phyloP scores from a whole-genome alignment of 805 yeast genomes.

The Metschnikowia sp. region DNA sequence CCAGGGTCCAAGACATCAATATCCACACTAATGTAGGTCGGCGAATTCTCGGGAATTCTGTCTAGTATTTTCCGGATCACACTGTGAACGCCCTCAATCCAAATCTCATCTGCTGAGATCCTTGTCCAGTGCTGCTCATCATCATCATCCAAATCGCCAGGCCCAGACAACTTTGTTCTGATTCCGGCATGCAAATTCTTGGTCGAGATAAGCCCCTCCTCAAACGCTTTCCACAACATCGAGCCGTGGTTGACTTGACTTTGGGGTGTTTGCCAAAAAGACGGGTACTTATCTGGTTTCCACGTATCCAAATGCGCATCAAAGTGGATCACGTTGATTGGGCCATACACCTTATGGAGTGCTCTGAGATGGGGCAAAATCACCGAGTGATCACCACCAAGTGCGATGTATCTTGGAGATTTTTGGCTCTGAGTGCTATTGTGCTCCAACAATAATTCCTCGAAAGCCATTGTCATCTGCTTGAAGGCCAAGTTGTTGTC shows the following conservation, averaged over 20 bases:
- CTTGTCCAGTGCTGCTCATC: constrained; percentile 64
- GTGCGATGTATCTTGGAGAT: constrained; percentile 53
- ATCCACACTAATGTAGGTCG: constrained; percentile 78
- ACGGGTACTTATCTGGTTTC: constrained; percentile 69
- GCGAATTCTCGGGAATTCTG: constrained; percentile 57
- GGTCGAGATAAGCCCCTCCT: constrained; percentile 61
- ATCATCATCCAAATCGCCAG: constrained; percentile 59
- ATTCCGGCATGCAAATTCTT: constrained; percentile 73
- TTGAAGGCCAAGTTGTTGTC: constrained; percentile 50
- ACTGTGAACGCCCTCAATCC: constrained; percentile 59
- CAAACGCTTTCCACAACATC: constrained; percentile 76
- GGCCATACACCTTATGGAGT: constrained; percentile 57
- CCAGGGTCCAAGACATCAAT: constrained; percentile 62
- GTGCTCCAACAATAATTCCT: constrained; percentile 50
- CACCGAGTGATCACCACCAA: constrained; percentile 85
- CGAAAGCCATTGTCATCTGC: constrained; percentile 53
- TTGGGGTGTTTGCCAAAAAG: constrained; percentile 56
- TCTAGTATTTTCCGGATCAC: constrained; percentile 52
- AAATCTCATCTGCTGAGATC: constrained; percentile 69
- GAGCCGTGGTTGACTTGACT: constrained; percentile 77
- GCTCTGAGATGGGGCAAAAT: constrained; percentile 71
- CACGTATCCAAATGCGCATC: constrained; percentile 86
- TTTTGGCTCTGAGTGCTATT: constrained; percentile 17
- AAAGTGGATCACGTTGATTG: constrained; percentile 71
- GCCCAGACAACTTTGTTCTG: constrained; percentile 68